Percentiles rank a stretch among this genome's conserved stretches.
Conservation (phyloP, 1,139 yeast species). For the Entelexis paramagnoliae region DNA sequence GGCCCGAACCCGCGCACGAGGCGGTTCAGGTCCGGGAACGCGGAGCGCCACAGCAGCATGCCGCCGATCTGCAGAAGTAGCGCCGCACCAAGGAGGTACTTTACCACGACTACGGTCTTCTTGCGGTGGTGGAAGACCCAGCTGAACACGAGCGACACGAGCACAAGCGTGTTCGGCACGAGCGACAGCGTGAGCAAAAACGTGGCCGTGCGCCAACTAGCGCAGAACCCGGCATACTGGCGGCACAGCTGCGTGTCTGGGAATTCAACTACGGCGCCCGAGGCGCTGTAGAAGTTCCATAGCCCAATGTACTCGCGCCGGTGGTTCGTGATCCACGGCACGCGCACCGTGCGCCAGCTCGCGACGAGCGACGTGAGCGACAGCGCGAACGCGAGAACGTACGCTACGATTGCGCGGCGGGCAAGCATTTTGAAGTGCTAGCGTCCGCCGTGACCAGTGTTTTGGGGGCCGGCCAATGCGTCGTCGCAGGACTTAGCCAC, state of each 20-base stretch:
- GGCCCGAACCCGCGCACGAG: constrained; percentile 12
- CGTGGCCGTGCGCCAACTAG: constrained; percentile 22
- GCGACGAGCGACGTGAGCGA: constrained; percentile 9
- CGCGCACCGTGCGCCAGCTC: constrained; percentile 11
- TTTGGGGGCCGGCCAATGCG: not conserved
- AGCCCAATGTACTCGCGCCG: constrained; percentile 17
- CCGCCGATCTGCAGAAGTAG: constrained; percentile 11
- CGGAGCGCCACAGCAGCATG: constrained; percentile 9
- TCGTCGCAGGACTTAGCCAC: not conserved
- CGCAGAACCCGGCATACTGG: constrained; percentile 19
- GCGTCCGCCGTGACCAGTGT: not conserved
- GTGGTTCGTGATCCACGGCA: constrained; percentile 21
- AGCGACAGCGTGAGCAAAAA: constrained; percentile 20
- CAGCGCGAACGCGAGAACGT: constrained; percentile 10
- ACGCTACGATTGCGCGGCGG: constrained; percentile 15
- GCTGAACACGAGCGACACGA: constrained; percentile 20
- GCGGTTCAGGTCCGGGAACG: constrained; percentile 9
- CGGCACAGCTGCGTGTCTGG: constrained; percentile 19
- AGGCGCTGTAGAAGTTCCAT: constrained; percentile 5
- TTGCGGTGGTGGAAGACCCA: constrained; percentile 22
- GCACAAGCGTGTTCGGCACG: constrained; percentile 17
- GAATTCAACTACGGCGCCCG: constrained; percentile 14
- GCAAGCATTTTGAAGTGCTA: constrained; percentile 3
- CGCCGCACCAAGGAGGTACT: constrained; percentile 8
- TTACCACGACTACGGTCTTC: constrained; percentile 19